Conservation (phyloP, 805 yeast genomes). For the Yamadazyma nakazawae region DNA sequence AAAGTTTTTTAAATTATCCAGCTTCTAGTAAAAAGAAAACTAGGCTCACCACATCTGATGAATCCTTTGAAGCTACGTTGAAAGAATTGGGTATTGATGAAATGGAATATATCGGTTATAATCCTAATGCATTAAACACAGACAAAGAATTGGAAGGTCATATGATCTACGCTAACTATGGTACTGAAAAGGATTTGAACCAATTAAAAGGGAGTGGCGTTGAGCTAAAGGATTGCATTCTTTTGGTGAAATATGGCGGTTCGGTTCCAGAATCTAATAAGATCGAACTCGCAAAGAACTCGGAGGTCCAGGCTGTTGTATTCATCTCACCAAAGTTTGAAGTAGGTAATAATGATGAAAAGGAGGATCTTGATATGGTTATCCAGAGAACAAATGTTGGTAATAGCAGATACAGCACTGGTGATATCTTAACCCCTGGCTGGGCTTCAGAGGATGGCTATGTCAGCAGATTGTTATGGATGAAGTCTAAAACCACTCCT, state of each 20-base stretch:
- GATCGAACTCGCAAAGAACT: slow-evolving; percentile 47
- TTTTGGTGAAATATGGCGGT: slow-evolving; percentile 60
- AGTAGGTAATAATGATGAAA: slow-evolving; percentile 12
- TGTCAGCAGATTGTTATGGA: slow-evolving; percentile 39
- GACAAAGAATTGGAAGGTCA: slow-evolving; percentile 54
- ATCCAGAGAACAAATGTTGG: slow-evolving; percentile 59
- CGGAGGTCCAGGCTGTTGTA: slow-evolving; percentile 63
- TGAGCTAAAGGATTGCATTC: slow-evolving; percentile 46
- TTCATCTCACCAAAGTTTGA: slow-evolving; percentile 46
- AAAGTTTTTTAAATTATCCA: slow-evolving; percentile 67
- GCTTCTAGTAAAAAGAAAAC: slow-evolving; percentile 23
- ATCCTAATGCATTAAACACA: slow-evolving; percentile 56
- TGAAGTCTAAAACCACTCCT: slow-evolving; percentile 54
- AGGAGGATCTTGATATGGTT: slow-evolving; percentile 30
- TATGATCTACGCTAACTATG: slow-evolving; percentile 65
- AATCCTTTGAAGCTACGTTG: slow-evolving; percentile 37
- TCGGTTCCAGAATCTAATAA: slow-evolving; percentile 35
- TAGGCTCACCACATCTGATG: slow-evolving; percentile 29
- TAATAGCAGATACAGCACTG: slow-evolving; percentile 58
- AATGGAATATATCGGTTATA: slow-evolving; percentile 51
- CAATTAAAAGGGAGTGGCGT: slow-evolving; percentile 35
- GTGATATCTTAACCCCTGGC: slow-evolving; percentile 81
- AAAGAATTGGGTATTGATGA: slow-evolving; percentile 29
- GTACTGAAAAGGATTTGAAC: slow-evolving; percentile 53
- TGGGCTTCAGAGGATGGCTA: slow-evolving; percentile 49